Percentiles rank a stretch among this genome's conserved stretches.
Conservation (phyloP, 1,284 basidiomycete species). For the Tremellales sp. region DNA sequence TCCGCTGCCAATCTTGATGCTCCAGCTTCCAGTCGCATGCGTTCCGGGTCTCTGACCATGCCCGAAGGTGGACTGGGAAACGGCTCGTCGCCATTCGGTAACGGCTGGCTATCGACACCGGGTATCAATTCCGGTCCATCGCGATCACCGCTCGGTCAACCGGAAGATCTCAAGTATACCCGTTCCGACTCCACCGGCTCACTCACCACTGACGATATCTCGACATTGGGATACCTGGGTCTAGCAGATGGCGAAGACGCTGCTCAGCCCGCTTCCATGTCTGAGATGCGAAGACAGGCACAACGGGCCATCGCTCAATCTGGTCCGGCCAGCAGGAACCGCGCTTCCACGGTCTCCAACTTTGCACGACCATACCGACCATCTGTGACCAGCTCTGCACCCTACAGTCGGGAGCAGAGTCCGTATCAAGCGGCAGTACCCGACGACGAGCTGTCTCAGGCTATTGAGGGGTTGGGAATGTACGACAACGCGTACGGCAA, state of each 20-base stretch:
- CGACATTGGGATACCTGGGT: constrained; percentile 91
- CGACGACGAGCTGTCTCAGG: constrained; percentile 41
- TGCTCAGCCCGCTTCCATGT: constrained; percentile 68
- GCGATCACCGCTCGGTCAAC: constrained; percentile 32
- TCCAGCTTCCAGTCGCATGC: constrained; percentile 64
- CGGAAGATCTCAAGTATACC: constrained; percentile 8
- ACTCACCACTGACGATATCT: constrained; percentile 70
- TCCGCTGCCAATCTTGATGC: constrained; percentile 54
- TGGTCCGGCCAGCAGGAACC: constrained; percentile 62
- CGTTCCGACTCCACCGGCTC: constrained; percentile 60
- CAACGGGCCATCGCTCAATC: constrained; percentile 75
- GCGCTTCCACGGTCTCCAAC: constrained; percentile 86
- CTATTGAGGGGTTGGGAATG: constrained; percentile 36
- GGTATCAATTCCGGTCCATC: constrained; percentile 16
- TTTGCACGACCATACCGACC: constrained; percentile 58
- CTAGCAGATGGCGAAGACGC: constrained; percentile 57
- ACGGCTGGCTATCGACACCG: constrained; percentile 70
- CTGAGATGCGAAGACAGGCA: constrained; percentile 77
- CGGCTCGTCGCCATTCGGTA: constrained; percentile 81
- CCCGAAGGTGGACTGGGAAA: constrained; percentile 70
- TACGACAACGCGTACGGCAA: constrained; percentile 26
- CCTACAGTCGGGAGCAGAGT: constrained; percentile 62
- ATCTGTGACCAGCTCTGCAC: constrained; percentile 56
- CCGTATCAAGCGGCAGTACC: constrained; percentile 59
- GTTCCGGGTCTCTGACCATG: constrained; percentile 82